phyloP scores from a whole-genome alignment of 495 filamentous ascomycete genomes.

The Cenococcum geophilum region DNA sequence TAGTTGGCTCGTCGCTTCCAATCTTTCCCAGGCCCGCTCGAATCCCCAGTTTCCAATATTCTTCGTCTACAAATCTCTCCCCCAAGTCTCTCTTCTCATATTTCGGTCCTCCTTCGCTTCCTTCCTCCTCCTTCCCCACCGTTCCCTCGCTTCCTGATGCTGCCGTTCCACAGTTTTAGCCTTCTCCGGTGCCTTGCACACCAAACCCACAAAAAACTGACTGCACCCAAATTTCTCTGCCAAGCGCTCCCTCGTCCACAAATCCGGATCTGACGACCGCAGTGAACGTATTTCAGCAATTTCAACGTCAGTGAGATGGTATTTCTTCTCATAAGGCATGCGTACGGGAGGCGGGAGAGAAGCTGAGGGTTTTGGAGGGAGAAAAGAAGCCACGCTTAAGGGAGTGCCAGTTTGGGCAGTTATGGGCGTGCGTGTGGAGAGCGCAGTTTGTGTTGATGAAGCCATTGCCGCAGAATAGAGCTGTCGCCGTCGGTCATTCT shows the following conservation, averaged over 20 bases:
- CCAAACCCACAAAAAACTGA: conserved; percentile 60
- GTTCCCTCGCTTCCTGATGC: conserved; percentile 49
- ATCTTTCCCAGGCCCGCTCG: not conserved
- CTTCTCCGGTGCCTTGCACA: conserved; percentile 45
- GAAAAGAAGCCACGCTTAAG: conserved; percentile 17
- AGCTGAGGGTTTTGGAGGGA: conserved; percentile 11
- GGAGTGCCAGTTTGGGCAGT: conserved; percentile 31
- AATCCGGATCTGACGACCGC: conserved; percentile 58
- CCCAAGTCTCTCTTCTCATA: conserved; percentile 58
- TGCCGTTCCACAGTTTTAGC: conserved; percentile 37
- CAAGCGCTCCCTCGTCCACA: conserved; percentile 64
- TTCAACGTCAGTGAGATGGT: conserved; percentile 68
- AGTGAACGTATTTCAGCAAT: conserved; percentile 74
- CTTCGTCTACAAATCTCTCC: conserved; percentile 41
- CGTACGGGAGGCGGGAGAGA: conserved; percentile 53
- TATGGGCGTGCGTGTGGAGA: conserved; percentile 6
- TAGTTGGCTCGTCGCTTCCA: not conserved
- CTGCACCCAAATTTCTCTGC: conserved; percentile 73
- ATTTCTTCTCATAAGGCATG: conserved; percentile 52
- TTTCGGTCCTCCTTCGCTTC: conserved; percentile 68
- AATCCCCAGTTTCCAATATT: conserved; percentile 2
- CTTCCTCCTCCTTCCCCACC: conserved; percentile 66
- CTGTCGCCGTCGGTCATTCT: conserved; percentile 62
- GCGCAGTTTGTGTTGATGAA: conserved; percentile 13
- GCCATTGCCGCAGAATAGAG: conserved; percentile 42